Conservation (phyloP, 2,329 filamentous ascomycete species). For the Fusarium albidum region DNA sequence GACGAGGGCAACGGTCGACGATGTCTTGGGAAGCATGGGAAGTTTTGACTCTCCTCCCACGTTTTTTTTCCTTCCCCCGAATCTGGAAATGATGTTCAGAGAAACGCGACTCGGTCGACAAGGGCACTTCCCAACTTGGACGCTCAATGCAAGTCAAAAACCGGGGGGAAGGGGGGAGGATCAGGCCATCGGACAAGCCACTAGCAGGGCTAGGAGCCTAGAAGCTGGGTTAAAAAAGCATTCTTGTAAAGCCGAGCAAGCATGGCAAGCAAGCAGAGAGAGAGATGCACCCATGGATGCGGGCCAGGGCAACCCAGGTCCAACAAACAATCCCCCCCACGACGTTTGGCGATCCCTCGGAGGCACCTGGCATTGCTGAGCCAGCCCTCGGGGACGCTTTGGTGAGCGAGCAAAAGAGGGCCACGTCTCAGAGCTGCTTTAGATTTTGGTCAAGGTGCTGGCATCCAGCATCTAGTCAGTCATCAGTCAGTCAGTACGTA, state of each 20-base stretch:
- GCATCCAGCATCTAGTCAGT: not conserved
- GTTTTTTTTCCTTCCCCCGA: slow-evolving; percentile 10
- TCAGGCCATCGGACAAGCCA: slow-evolving; percentile 33
- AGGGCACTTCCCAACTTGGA: slow-evolving; percentile 7
- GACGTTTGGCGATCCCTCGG: slow-evolving; percentile 20
- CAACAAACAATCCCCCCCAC: slow-evolving; percentile 36
- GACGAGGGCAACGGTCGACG: slow-evolving; percentile 1
- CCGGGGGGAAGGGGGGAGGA: slow-evolving; percentile 18
- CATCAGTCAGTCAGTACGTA: slow-evolving; percentile 27
- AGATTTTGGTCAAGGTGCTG: too few relatives aligned
- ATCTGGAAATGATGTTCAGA: slow-evolving; percentile 8
- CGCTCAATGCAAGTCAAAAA: slow-evolving; percentile 21
- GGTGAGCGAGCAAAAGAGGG: slow-evolving; percentile 9
- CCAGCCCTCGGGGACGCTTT: slow-evolving; percentile 4
- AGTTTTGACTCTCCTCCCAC: slow-evolving; percentile 2
- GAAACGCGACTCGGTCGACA: slow-evolving; percentile 1
- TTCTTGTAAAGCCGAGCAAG: slow-evolving; percentile 31
- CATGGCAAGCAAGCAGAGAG: too few relatives aligned
- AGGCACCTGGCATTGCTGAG: slow-evolving; percentile 5
- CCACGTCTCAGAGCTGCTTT: slow-evolving; percentile 14
- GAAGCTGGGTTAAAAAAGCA: slow-evolving; percentile 17
- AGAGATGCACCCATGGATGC: slow-evolving; percentile 28
- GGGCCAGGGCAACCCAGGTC: slow-evolving; percentile 15
- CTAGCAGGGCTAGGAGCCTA: slow-evolving; percentile 25
- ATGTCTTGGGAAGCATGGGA: slow-evolving; percentile 23